Conservation (phyloP, 345 rosid species). For the Melastoma malabathricum region DNA sequence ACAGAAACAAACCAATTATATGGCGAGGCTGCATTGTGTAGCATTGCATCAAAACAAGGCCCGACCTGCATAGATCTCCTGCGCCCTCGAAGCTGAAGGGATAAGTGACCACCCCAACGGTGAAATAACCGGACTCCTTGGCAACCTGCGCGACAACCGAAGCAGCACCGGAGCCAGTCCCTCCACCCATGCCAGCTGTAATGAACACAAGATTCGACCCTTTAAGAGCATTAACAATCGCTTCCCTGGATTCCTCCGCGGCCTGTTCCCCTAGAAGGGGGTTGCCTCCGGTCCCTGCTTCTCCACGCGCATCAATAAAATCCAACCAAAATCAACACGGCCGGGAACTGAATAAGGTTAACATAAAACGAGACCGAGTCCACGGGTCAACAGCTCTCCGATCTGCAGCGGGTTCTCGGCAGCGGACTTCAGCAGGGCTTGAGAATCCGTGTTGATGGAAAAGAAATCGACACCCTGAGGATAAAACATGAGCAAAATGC, state of each 20-base stretch:
- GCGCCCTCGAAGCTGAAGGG: conserved; percentile 99
- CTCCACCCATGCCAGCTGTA: conserved; percentile 99
- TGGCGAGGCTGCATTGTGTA: too few relatives aligned
- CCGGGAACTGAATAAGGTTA: background rate
- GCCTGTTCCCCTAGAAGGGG: conserved; percentile 96
- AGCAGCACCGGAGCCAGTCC: conserved; percentile 99
- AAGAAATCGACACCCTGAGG: conserved; percentile 81
- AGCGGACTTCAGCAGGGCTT: conserved; percentile 75
- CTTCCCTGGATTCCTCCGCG: conserved; percentile 93
- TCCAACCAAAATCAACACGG: background rate
- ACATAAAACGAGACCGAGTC: conserved; percentile 49
- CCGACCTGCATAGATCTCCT: conserved; percentile 80
- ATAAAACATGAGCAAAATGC: background rate
- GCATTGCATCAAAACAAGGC: background rate
- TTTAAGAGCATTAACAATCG: conserved; percentile 77
- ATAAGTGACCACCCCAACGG: conserved; percentile 97
- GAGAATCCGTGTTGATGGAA: conserved; percentile 89
- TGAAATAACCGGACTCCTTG: conserved; percentile 85
- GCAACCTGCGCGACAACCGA: conserved; percentile 91
- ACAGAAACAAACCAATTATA: too few relatives aligned
- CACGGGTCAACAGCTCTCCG: conserved; percentile 95
- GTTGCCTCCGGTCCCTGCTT: conserved; percentile 90
- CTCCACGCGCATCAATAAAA: conserved; percentile 5
- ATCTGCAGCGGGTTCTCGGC: conserved; percentile 81
- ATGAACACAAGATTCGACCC: conserved; percentile 98